Evolutionary conservation across 495 filamentous ascomycete species (phyloP).

Genomic region (Lentithecium fluviatile): DNA sequence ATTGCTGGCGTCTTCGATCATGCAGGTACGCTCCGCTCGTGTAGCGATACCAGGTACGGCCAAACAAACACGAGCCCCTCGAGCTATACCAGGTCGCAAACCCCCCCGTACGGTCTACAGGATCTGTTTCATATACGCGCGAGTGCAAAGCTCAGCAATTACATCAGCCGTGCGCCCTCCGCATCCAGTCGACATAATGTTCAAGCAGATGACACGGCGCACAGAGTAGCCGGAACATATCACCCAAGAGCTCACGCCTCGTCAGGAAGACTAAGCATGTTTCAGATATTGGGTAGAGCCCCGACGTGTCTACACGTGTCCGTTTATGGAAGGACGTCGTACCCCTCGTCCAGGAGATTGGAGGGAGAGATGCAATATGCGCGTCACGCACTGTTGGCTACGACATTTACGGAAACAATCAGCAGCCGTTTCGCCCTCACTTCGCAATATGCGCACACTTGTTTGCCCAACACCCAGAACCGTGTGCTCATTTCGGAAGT

Average conservation of each 20-base stretch:
- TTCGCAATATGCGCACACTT: too few relatives aligned
- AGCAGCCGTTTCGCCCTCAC: slow-evolving; percentile 1
- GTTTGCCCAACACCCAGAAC: too few relatives aligned
- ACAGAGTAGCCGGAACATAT: neutral
- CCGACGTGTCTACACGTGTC: slow-evolving; percentile 28
- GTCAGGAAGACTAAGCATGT: slow-evolving; percentile 18
- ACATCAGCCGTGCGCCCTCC: too few relatives aligned
- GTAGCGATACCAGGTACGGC: too few relatives aligned
- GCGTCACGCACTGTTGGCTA: neutral
- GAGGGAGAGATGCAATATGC: slow-evolving; percentile 23
- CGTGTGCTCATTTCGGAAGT: too few relatives aligned
- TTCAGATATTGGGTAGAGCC: slow-evolving; percentile 16
- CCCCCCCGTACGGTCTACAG: too few relatives aligned
- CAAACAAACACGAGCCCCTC: too few relatives aligned
- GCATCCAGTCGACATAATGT: too few relatives aligned
- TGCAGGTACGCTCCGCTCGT: slow-evolving; percentile 34
- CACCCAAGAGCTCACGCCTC: neutral
- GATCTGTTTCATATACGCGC: too few relatives aligned
- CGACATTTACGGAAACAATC: neutral
- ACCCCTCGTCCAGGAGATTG: slow-evolving; percentile 18
- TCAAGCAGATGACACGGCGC: neutral
- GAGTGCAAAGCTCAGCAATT: too few relatives aligned
- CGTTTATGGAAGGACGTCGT: slow-evolving; percentile 4
- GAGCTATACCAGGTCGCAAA: too few relatives aligned
- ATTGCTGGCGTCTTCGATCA: neutral